Base-by-base conservation (phyloP, 2,329 filamentous ascomycete genomes). In the Kalaharituber pfeilii region DNA sequence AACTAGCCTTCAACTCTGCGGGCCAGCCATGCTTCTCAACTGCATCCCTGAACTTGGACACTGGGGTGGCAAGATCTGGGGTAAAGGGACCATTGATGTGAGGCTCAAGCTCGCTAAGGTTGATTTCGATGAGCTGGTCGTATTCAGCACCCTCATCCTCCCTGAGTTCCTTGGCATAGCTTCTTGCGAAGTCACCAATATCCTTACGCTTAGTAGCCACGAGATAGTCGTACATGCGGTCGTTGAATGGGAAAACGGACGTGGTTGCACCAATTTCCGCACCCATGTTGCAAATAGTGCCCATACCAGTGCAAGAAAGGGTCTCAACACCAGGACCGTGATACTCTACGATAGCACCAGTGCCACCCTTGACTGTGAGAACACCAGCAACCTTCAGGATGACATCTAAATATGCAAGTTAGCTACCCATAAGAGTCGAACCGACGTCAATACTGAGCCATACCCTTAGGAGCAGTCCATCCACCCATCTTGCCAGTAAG, bases 41-140 rank as follows among this genome's bases (percentile, higher is more conserved):
- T 63, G 86, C 86, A 67, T 93, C 82, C 72, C 84, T 86, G 75
- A 96, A 94, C 75, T 95, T 91, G 73, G 86, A 94, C 69, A 98
- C 93, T 51, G 91, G 91, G 6, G 91, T 96, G 54, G 87, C 88
- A 72, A 98, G 77, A 79, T 98, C 91, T 58, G 91, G 91, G 26
- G 91, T 98, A 79, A 96, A 96, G 61, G 91, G 91, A 62, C 91
- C 91, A 75, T 98, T 98, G 75, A 98, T 87, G 70, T 96, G 86
- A 62, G 91, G 91, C 76, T 98, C 91, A 50, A 98, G 82, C 71
- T 89, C 84, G 56, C 79, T 83, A 53, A 98, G 79, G 76, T 98
- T 89, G 73, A 98, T 86, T 73, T 95, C 89, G 66, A 96, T 86
- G 63, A 95, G 71, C 73, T 96, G 78, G 70, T 98, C 91, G 71